phyloP scores from a whole-genome alignment of 139 green algal genomes.

The Chlamydomonas schloesseri region DNA sequence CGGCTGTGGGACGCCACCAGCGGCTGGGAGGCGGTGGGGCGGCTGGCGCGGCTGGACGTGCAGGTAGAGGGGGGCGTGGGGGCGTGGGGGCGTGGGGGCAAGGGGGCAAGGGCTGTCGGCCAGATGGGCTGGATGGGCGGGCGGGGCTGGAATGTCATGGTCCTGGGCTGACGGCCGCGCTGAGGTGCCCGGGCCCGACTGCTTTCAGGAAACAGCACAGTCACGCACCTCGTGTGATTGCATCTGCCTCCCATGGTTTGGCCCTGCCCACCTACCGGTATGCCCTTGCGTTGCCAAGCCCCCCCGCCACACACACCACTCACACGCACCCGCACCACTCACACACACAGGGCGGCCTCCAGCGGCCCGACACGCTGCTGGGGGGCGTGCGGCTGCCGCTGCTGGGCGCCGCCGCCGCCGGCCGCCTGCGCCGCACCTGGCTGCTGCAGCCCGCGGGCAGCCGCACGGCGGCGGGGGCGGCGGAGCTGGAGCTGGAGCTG shows the following conservation, averaged over 20 bases:
- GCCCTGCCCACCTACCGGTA: no score
- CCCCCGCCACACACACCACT: no score
- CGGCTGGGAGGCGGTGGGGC: not conserved
- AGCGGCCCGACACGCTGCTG: constrained; percentile 12
- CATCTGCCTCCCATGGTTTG: no score
- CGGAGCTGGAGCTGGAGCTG: constrained; percentile 27
- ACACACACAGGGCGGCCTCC: not conserved
- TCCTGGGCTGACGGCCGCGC: no score
- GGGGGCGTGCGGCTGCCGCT: constrained; percentile 2
- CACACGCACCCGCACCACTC: no score
- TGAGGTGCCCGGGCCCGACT: no score
- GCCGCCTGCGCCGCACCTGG: constrained; percentile 27
- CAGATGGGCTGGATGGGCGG: no score
- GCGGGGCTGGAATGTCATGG: no score
- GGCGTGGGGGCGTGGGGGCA: not conserved
- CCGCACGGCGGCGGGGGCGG: not conserved
- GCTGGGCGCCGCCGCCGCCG: not conserved
- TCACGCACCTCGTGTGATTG: no score
- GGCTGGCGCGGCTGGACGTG: not conserved
- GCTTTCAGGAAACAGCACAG: no score
- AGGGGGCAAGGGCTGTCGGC: not conserved
- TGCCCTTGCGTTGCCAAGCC: no score
- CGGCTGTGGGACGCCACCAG: constrained; percentile 25
- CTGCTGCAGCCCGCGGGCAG: constrained; percentile 37
- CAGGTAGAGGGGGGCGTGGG: not conserved